These are phyloP conservation scores for Tolypocladium album DNA, from an alignment of 2,329 filamentous ascomycete species.

Conservation along the genomic window DNA sequence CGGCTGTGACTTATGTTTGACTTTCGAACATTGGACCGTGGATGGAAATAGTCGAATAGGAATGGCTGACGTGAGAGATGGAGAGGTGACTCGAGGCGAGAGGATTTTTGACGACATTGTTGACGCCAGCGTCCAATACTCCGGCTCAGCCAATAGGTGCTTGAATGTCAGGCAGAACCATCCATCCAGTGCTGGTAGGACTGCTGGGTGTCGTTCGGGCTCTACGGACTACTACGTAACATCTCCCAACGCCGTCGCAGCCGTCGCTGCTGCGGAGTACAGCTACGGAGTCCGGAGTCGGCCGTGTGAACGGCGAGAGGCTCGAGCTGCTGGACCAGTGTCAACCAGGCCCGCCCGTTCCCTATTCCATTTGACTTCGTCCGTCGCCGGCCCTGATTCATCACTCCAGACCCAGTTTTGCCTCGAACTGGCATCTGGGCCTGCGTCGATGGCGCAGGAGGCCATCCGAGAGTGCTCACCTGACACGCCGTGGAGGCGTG, in stretches of 20 bases:
- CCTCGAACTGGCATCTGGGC: neutral
- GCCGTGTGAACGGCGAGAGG: neutral
- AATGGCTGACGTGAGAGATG: neutral
- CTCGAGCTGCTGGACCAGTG: neutral
- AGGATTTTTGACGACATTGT: neutral
- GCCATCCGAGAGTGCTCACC: conserved; percentile 13
- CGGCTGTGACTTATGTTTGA: no score
- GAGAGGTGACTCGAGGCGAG: neutral
- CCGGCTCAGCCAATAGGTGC: neutral
- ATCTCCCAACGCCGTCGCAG: no score
- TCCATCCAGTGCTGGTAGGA: neutral
- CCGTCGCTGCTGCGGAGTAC: neutral
- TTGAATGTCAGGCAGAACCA: neutral
- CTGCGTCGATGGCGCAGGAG: conserved; percentile 1
- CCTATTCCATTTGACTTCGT: neutral
- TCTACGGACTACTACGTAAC: neutral
- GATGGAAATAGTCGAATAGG: neutral
- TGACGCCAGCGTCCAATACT: neutral
- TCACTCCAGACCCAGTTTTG: neutral
- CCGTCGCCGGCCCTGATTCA: neutral
- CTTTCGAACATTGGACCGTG: neutral
- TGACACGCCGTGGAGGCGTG: conserved; percentile 15
- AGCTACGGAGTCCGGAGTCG: neutral
- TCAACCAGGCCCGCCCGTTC: neutral
- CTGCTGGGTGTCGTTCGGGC: neutral